phyloP scores from a whole-genome alignment of 2,329 filamentous ascomycete genomes.

The Arthrobotrys sinensis region DNA sequence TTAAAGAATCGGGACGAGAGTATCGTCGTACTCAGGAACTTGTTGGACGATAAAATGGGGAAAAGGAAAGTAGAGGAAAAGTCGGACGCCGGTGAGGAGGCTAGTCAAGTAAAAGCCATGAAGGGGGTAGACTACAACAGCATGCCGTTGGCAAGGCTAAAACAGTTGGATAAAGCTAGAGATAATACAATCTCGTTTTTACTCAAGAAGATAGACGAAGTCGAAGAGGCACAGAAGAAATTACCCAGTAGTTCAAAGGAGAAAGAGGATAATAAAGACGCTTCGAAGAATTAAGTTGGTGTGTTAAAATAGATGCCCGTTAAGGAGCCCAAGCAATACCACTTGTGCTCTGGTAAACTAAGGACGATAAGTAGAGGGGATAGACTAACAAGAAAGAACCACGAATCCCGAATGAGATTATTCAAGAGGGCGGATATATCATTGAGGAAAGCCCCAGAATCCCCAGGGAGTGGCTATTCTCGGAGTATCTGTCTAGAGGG shows the following conservation, averaged over 20 bases:
- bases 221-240: conserved; percentile 67
- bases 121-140: conserved; percentile 66
- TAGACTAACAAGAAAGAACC: background rate
- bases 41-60: conserved; percentile 56
- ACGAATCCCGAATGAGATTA: background rate
- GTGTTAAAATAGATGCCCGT: no score
- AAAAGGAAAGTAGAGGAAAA: conserved; percentile 20
- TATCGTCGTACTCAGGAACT: conserved; percentile 33
- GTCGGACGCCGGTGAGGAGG: conserved; percentile 52
- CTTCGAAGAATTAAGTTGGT: conserved; percentile 5
- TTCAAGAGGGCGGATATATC: background rate
- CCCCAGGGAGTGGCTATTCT: background rate
- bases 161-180: conserved; percentile 71
- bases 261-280: conserved; percentile 6
- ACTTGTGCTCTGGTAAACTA: background rate
- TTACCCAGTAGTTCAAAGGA: background rate
- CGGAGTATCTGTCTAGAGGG: background rate
- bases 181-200: conserved; percentile 72
- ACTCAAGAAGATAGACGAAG: conserved; percentile 72
- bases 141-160: conserved; percentile 68
- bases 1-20: conserved; percentile 51
- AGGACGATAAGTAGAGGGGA: background rate
- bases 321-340: no score
- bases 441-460: background rate
- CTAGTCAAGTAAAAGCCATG: conserved; percentile 63